These are phyloP conservation scores for Mucor mucedo DNA, from an alignment of 371 early-diverging fungal species.

Conservation along the genomic window DNA sequence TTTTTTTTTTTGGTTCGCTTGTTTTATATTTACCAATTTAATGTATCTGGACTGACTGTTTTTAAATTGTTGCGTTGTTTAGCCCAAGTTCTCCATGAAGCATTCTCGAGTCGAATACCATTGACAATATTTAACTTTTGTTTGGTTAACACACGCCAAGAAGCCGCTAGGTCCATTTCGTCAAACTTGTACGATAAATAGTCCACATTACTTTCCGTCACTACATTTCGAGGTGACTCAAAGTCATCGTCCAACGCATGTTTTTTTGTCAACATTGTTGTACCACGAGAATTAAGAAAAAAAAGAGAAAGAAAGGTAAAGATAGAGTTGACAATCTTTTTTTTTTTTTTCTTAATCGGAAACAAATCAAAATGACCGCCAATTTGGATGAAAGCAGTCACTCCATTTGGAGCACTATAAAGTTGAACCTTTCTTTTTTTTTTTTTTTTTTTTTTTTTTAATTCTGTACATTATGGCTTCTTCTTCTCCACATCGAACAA, in stretches of 20 bases:
- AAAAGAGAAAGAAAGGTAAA: background rate
- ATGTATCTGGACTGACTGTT: constrained; percentile 59
- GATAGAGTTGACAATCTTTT: background rate
- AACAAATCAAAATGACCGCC: background rate
- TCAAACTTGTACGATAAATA: constrained; percentile 64
- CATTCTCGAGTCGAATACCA: constrained; percentile 71
- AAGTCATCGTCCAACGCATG: constrained; percentile 28
- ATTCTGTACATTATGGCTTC: background rate
- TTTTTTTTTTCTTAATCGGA: background rate
- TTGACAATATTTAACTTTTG: constrained; percentile 61
- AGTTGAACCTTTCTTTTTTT: background rate
- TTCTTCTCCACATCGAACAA: constrained; percentile 2
- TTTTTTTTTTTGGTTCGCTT: constrained; percentile 5
- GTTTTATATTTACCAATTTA: constrained; percentile 56
- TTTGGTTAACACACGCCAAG: constrained; percentile 59
- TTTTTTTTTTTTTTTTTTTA: background rate
- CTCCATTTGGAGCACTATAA: background rate
- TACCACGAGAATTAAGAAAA: no score
- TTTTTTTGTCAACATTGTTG: constrained; percentile 3
- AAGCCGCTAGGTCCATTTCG: constrained; percentile 60
- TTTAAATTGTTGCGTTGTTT: constrained; percentile 62
- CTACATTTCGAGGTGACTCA: constrained; percentile 37
- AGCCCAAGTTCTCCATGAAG: constrained; percentile 73
- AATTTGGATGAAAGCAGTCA: background rate
- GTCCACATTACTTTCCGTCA: constrained; percentile 54